Evolutionary conservation across 768 basidiomycete species (phyloP).

Genomic region (Kwoniella sp.): DNA sequence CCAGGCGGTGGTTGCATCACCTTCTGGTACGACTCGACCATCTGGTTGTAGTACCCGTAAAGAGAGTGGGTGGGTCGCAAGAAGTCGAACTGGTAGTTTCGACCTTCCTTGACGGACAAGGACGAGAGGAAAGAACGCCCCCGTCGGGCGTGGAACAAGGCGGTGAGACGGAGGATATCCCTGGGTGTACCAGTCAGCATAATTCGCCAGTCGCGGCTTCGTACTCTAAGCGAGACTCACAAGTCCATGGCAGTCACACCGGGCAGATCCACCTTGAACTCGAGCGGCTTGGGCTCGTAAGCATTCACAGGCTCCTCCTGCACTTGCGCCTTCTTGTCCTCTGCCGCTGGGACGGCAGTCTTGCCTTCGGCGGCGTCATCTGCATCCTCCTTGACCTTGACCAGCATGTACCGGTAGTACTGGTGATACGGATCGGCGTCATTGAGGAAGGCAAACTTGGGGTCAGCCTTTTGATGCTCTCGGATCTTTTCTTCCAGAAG

Average conservation of each 20-base stretch:
- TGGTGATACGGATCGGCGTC: constrained; percentile 96
- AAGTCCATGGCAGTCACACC: constrained; percentile 82
- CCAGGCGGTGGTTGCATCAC: constrained; percentile 79
- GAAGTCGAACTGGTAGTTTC: constrained; percentile 98
- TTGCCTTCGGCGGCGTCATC: constrained; percentile 38
- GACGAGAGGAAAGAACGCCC: constrained; percentile 79
- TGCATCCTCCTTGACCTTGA: constrained; percentile 61
- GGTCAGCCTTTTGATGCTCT: constrained; percentile 91
- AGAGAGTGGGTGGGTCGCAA: constrained; percentile 91
- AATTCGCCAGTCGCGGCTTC: background rate
- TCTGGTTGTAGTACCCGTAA: constrained; percentile 91
- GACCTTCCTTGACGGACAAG: constrained; percentile 80
- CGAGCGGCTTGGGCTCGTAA: constrained; percentile 63
- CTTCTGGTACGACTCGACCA: constrained; percentile 93
- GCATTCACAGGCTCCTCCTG: constrained; percentile 56
- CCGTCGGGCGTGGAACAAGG: constrained; percentile 87
- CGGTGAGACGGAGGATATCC: constrained; percentile 93
- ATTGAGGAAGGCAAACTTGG: constrained; percentile 98
- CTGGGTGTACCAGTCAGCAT: constrained; percentile 52
- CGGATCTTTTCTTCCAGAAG: constrained; percentile 96
- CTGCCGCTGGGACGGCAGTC: constrained; percentile 21
- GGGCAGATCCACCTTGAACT: constrained; percentile 81
- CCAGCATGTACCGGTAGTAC: constrained; percentile 90
- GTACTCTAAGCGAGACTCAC: constrained; percentile 57
- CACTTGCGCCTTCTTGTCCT: constrained; percentile 21